Conservation (phyloP, 352 stramenopile genomes). For the Globisporangium heterothallicum region DNA sequence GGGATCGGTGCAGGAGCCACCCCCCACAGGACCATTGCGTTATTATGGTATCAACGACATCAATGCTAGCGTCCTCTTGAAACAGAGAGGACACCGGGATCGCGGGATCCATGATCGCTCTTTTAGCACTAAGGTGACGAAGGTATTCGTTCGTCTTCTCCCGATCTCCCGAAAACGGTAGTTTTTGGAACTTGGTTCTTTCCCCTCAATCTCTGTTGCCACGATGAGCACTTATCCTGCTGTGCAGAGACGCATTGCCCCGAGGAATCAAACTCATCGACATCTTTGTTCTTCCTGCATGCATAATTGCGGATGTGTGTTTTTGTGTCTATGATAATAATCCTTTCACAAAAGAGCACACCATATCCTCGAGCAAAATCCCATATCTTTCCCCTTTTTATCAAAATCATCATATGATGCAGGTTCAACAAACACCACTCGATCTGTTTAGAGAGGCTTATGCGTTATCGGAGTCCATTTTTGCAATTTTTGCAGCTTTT, state of each 20-base stretch:
- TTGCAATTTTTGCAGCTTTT: no score
- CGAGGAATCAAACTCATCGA: conserved; percentile 52
- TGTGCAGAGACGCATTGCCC: conserved; percentile 18
- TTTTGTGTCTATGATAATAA: no score
- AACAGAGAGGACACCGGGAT: conserved; percentile 48
- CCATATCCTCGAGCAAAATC: no score
- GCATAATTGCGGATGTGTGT: no score
- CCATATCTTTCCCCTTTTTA: no score
- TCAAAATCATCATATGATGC: no score
- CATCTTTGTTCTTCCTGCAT: conserved; percentile 12
- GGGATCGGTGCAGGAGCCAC: background rate
- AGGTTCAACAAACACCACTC: no score
- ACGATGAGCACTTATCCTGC: conserved; percentile 60
- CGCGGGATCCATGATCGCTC: conserved; percentile 75
- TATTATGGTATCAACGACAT: conserved; percentile 1
- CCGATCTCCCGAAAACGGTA: conserved; percentile 2
- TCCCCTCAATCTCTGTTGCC: conserved; percentile 8
- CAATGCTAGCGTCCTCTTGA: conserved; percentile 41
- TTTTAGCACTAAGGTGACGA: conserved; percentile 53
- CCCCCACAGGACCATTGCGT: conserved; percentile 3
- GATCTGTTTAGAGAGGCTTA: no score
- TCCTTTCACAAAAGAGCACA: no score
- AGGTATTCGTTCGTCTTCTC: conserved; percentile 45
- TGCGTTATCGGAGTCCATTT: no score
- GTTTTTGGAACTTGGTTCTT: conserved; percentile 6